A percentile compares a stretch with the other conserved stretches of the same genome.
Conservation (phyloP, 768 basidiomycete genomes). For the Amanita muscaria region DNA sequence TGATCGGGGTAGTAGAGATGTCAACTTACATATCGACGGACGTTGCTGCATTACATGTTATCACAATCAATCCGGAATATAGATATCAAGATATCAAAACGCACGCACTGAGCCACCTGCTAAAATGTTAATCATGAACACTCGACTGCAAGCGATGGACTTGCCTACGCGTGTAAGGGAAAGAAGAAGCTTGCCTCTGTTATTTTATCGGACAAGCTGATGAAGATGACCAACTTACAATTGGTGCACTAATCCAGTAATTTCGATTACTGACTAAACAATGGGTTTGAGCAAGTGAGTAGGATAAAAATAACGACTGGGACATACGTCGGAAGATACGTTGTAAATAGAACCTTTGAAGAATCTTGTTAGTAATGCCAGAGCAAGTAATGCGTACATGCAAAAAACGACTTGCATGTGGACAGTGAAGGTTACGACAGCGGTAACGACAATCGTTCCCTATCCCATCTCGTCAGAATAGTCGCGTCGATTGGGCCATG, state of each 20-base stretch:
- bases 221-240: slow-evolving; percentile 17
- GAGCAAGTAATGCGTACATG: neutral
- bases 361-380: neutral
- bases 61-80: too few species aligned
- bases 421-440: slow-evolving; percentile 22
- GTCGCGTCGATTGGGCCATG: neutral
- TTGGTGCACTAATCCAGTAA: slow-evolving; percentile 16
- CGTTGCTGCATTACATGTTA: too few species aligned
- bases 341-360: slow-evolving; percentile 18
- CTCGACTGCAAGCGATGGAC: too few species aligned
- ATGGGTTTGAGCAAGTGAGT: neutral
- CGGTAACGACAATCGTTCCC: slow-evolving; percentile 16
- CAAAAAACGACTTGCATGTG: slow-evolving; percentile 16
- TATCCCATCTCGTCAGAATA: slow-evolving; percentile 9
- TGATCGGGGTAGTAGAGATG: too few species aligned
- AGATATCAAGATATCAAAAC: too few species aligned
- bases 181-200: slow-evolving; percentile 14
- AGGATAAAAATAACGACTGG: too few species aligned
- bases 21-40: too few species aligned
- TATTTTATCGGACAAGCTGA: too few species aligned
- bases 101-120: too few species aligned
- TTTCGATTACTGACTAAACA: slow-evolving; percentile 19
- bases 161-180: slow-evolving; percentile 6
- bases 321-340: slow-evolving; percentile 19
- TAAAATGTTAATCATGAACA: too few species aligned